Conservation (phyloP, 805 yeast genomes). For the Yamadazyma insecticola region DNA sequence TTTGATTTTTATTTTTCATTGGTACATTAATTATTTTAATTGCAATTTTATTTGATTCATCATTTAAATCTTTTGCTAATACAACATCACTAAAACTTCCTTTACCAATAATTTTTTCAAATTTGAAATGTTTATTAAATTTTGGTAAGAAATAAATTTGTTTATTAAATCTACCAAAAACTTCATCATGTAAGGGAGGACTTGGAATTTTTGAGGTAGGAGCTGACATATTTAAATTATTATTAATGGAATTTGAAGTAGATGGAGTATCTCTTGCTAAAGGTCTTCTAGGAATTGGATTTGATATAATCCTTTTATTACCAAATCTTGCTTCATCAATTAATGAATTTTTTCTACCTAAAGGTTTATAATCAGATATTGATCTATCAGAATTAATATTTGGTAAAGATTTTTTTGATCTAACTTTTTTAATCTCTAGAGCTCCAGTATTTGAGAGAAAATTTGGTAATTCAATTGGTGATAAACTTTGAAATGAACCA, state of each 20-base stretch:
- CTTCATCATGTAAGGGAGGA: too few relatives aligned
- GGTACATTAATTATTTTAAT: conserved; percentile 59
- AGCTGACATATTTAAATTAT: too few relatives aligned
- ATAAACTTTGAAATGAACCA: conserved; percentile 15
- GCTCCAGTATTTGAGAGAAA: conserved; percentile 5
- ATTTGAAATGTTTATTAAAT: conserved; percentile 4
- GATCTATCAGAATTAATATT: conserved; percentile 16
- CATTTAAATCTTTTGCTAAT: conserved; percentile 33
- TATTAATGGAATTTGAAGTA: too few relatives aligned
- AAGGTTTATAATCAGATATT: conserved; percentile 35
- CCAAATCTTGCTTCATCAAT: conserved; percentile 1
- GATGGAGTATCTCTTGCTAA: too few relatives aligned
- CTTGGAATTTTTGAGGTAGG: conserved; percentile 6
- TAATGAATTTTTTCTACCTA: conserved; percentile 14
- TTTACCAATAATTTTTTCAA: conserved; percentile 43
- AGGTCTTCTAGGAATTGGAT: too few relatives aligned
- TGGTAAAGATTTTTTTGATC: conserved; percentile 1
- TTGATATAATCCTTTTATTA: conserved; percentile 17
- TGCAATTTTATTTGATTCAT: conserved; percentile 44
- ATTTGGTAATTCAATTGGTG: conserved; percentile 9
- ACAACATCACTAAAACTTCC: conserved; percentile 71
- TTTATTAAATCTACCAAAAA: too few relatives aligned
- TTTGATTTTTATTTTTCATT: conserved; percentile 16
- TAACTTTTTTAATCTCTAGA: conserved; percentile 3
- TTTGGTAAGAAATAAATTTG: neutral